Base-by-base conservation (phyloP, 352 stramenopile species). In the Discostella stelligera region DNA sequence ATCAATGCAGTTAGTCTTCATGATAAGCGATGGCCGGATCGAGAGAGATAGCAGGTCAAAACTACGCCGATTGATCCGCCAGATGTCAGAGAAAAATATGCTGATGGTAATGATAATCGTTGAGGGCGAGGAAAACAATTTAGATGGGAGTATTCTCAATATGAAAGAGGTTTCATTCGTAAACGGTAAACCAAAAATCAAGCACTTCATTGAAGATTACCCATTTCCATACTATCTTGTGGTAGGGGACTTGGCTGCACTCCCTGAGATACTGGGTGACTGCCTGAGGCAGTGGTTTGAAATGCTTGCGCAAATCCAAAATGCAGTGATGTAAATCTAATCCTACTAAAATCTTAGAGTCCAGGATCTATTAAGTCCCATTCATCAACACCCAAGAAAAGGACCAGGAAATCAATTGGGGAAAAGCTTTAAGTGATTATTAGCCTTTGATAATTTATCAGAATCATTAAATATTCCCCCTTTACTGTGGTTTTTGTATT, bases 211-310 rank as follows among this genome's bases (percentile, higher is more conserved):
- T 37, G 97, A 99, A 71, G 97, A 98, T 87, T 99, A 99, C 80
- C 98, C 98, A 46, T 99, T 99, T 89, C 97, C 97, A 56, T 99
- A 99, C 87, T 99, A 99, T 81, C 94, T 99, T 60, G 84, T 99
- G 48, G 85, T 99, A 20, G 94, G 95, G 3, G 95, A 98, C 65
- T 96, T 98, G 48, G 83, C 93, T 25, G 87, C 95, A 72, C 89
- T 99, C 44, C 98, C 98, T 16, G 97, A 99, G 81, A 97, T 98
- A 41, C 89, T 99, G n/a, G 97, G 96, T 16, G 97, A 99, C 86
- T 97, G 96, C 27, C 89, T 99, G 8, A 95, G 96, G 56, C 97
- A 99, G 84, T 99, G 98, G 98, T 99, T 99, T 82, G 97, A 99
- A 91, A 97, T 99, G 83, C 53, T 94, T n/a, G 77, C 80, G 21